phyloP scores from a whole-genome alignment of 164 flowering plant species.

The Cinnamomum micranthum region DNA sequence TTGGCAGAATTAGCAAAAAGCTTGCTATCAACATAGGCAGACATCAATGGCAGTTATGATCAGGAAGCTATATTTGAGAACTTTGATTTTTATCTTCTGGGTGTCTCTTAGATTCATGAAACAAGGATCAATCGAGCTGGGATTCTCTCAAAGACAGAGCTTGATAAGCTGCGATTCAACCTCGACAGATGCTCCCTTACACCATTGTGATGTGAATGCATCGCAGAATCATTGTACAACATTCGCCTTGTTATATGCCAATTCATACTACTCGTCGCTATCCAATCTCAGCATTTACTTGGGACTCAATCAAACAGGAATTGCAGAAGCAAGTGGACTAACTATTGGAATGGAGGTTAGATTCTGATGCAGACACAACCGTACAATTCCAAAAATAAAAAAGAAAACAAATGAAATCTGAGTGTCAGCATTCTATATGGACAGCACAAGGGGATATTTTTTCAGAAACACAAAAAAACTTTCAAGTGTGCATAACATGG shows the following conservation, averaged over 20 bases:
- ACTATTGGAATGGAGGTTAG: constrained; percentile 35
- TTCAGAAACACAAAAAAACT: too few species aligned
- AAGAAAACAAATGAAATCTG: too few species aligned
- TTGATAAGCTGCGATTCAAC: constrained; percentile 38
- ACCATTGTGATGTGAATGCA: constrained; percentile 27
- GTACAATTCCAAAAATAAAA: too few species aligned
- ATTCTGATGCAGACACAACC: too few species aligned
- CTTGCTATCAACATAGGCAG: too few species aligned
- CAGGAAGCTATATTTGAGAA: constrained; percentile 21
- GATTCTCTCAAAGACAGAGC: constrained; percentile 27
- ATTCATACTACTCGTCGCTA: constrained; percentile 49
- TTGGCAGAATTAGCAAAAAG: constrained; percentile 84
- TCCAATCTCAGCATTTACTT: constrained; percentile 56
- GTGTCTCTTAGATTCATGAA: constrained; percentile 11
- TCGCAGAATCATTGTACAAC: constrained; percentile 38
- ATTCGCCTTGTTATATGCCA: constrained; percentile 45
- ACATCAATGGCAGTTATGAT: too few species aligned
- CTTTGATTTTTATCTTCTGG: constrained; percentile 23
- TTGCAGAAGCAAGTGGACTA: constrained; percentile 53
- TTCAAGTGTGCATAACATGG: too few species aligned
- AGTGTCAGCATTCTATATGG: too few species aligned
- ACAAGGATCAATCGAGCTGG: not conserved
- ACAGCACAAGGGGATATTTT: too few species aligned
- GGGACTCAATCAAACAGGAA: constrained; percentile 32
- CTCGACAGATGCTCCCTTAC: constrained; percentile 35